Base-by-base conservation (phyloP, 2,329 filamentous ascomycete species). In the Pseudodiploospora longispora region DNA sequence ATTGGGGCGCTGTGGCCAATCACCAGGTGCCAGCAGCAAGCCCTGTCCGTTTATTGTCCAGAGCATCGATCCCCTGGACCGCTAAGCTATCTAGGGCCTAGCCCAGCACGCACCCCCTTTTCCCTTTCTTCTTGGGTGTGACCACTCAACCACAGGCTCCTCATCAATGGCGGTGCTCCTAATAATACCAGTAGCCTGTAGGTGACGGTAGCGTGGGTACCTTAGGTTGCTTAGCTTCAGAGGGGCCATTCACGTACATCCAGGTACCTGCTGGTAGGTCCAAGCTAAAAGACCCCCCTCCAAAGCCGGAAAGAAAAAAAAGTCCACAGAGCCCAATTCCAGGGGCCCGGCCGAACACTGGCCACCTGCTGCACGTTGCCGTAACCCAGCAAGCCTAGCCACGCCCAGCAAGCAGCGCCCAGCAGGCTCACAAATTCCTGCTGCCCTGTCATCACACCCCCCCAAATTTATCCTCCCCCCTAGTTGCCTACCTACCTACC, bases 391-490 rank as follows among this genome's bases (percentile, higher is more conserved):
- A 30, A 29, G 31, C 45, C 37, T 41, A 38, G 31, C 10, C 41
- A 38, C 46, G 32, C 39, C 28, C 35, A 34, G 19, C 19, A 38
- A 30, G 35, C n/a, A 19, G 19, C 19, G 19, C 34, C 34, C 34
- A 35, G 41, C 28, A 34, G 34, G 39, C 41, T 34, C 47, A 46
- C 50, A 44, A 50, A 47, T 46, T 49, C 42, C 42, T 39, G 19
- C 19, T 19, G 19, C 46, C 42, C 43, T 40, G 36, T 42, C 42
- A 42, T 41, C 42, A 41, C 19, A 19, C 46, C 48, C 50, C 51
- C 55, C 47, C 47, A 46, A 56, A 55, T 53, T 55, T 49, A 49
- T 51, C 51, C 54, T 53, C 56, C 50, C 49, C 47, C 44, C 42
- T 47, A n/a, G 30, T 35, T 12, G 27, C 32, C 30, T 12, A 42